These are phyloP conservation scores for Macrolepiota albuminosa DNA, from an alignment of 768 basidiomycete genomes.

Conservation along the genomic window DNA sequence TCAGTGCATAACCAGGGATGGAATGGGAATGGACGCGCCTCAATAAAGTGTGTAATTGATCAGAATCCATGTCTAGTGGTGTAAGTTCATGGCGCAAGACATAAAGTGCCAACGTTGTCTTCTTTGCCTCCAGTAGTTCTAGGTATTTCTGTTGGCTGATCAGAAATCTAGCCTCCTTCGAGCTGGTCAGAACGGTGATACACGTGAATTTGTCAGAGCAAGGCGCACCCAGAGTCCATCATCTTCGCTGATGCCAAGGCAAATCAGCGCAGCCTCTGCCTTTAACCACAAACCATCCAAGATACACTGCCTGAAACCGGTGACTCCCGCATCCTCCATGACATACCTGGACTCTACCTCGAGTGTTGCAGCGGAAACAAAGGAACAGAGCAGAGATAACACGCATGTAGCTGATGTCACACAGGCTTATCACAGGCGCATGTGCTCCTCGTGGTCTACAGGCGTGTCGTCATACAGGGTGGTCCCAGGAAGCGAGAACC, in stretches of 20 bases:
- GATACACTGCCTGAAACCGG: constrained; percentile 76
- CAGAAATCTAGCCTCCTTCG: constrained; percentile 76
- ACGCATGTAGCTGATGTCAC: constrained; percentile 83
- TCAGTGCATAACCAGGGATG: constrained; percentile 3
- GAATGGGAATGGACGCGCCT: constrained; percentile 47
- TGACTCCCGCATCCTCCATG: constrained; percentile 73
- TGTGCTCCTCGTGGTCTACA: too few relatives aligned
- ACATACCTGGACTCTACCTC: constrained; percentile 92
- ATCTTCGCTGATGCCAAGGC: constrained; percentile 64
- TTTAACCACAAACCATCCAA: constrained; percentile 77
- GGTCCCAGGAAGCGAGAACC: too few relatives aligned
- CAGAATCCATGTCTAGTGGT: constrained; percentile 71
- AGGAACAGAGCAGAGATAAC: constrained; percentile 22
- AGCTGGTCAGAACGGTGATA: constrained; percentile 2
- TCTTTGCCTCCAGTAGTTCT: constrained; percentile 79
- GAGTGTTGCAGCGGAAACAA: constrained; percentile 68
- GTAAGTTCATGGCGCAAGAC: constrained; percentile 88
- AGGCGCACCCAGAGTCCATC: constrained; percentile 64
- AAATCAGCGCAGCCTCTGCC: constrained; percentile 64
- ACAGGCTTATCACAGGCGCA: too few relatives aligned
- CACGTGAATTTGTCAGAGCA: neutral
- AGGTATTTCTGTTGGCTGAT: constrained; percentile 96
- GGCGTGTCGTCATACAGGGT: too few relatives aligned
- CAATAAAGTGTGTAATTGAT: constrained; percentile 81
- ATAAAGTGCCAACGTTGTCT: constrained; percentile 76